Evolutionary conservation across 345 rosid genomes (phyloP).

Genomic region (Excoecaria agallocha): DNA sequence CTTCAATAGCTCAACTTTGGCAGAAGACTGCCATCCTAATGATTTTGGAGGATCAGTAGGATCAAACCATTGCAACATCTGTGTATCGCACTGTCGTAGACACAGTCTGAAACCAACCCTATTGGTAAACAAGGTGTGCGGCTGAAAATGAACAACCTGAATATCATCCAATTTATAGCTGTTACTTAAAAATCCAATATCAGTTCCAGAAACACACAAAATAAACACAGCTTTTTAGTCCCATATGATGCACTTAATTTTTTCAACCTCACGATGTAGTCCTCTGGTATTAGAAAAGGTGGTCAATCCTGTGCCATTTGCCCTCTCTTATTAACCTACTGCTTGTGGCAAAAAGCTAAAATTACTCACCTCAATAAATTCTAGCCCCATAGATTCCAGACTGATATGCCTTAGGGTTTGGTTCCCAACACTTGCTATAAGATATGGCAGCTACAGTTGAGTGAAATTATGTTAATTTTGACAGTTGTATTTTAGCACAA

Average conservation of each 20-base stretch:
- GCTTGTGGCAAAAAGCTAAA: background rate
- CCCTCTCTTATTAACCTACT: background rate
- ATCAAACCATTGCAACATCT: constrained; percentile 70
- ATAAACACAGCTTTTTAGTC: background rate
- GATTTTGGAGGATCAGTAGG: constrained; percentile 83
- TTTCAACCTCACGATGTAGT: background rate
- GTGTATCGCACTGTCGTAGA: constrained; percentile 85
- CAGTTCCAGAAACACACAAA: constrained; percentile 15
- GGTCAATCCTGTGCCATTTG: background rate
- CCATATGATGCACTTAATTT: no score
- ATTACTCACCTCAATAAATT: background rate
- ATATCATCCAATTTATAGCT: constrained; percentile 21
- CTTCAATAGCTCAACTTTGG: constrained; percentile 67
- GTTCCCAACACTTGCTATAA: background rate
- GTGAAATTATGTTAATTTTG: background rate
- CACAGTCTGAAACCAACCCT: constrained; percentile 74
- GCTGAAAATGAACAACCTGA: constrained; percentile 94
- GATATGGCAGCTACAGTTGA: background rate
- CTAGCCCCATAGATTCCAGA: constrained; percentile 1
- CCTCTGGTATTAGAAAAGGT: background rate
- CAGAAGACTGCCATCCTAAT: constrained; percentile 72
- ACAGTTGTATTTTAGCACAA: no score
- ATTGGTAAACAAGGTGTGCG: constrained; percentile 78
- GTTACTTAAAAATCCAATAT: constrained; percentile 19
- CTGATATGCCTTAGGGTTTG: background rate